Evolutionary conservation across 352 stramenopile genomes (phyloP), one percentile per base, ranked within the genome.

Genomic region (Globisporangium orthogonon): DNA sequence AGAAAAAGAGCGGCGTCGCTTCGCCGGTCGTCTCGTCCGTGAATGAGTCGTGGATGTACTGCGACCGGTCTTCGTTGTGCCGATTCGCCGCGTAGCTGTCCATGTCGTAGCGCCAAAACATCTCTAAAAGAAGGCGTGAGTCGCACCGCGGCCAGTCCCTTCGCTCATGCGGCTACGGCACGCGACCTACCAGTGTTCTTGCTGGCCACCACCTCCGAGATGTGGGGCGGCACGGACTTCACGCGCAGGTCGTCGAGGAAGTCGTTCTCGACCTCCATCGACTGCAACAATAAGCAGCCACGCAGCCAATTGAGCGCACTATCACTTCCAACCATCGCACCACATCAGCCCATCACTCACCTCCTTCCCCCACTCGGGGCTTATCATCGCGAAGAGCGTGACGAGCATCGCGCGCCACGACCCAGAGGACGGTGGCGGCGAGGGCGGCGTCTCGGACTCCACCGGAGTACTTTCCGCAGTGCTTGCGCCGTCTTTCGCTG

Each of bases 71-170:
- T 64, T 87, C 76, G 37, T 87, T 87, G 58, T 73, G 74, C 18
- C 71, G 66, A 54, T 87, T 87, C 14, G 76, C 76, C 10, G 76
- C 76, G 52, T 87, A 87, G 65, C 72, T 83, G 64, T 87, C 74
- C 76, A 83, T 82, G 49, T 87, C 76, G 51, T 74, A 85, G 46
- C 76, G 74, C 76, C 76, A 87, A 52, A 87, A 82, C 15, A 82
- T 49, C 1, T 71, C 63, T 71, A 23, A 13, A 44, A 11, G 40
- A 13, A 52, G 23, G 23, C 23, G 23, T 23, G 23, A 23, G 23
- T 23, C 23, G 23, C 23, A 23, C 23, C 23, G 23, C 23, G 23
- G 23, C 23, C 23, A 23, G 23, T 23, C 23, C 23, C 23, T 23
- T 23, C 23, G 23, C 23, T 1, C 23, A 23, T 23, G 23, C 23